These are phyloP conservation scores for Rhododendron henanense DNA, from an alignment of 148 eudicot species.

Conservation along the genomic window DNA sequence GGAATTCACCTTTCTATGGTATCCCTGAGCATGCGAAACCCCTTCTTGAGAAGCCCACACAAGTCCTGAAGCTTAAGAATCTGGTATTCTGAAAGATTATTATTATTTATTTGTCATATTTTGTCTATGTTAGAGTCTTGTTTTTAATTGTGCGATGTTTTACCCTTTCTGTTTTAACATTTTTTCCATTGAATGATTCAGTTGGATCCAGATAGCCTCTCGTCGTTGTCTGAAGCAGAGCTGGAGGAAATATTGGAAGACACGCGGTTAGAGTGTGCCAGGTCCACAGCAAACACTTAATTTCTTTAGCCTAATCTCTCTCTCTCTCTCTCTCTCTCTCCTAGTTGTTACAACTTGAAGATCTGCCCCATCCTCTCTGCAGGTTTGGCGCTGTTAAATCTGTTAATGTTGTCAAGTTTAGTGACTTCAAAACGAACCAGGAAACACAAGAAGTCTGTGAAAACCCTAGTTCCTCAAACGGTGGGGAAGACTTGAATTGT, in stretches of 20 bases:
- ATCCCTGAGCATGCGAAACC: conserved; percentile 82
- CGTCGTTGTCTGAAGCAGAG: conserved; percentile 55
- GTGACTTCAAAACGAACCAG: conserved; percentile 6
- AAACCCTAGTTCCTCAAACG: conserved; percentile 18
- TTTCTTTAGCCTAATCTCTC: not conserved
- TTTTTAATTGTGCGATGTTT: not conserved
- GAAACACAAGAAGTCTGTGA: conserved; percentile 24
- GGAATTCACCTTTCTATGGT: conserved; percentile 52
- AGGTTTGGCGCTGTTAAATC: conserved; percentile 8
- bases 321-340: not conserved
- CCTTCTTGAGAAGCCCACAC: conserved; percentile 72
- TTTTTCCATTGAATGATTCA: conserved; percentile 13
- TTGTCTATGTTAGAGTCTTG: not conserved
- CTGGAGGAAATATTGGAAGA: conserved; percentile 83
- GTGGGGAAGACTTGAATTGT: conserved; percentile 19
- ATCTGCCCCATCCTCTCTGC: not conserved
- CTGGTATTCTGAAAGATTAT: conserved; percentile 40
- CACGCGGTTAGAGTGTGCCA: conserved; percentile 79
- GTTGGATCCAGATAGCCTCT: conserved; percentile 49
- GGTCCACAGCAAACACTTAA: conserved; percentile 33
- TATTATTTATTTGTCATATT: not conserved
- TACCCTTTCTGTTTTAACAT: not conserved
- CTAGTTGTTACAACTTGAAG: not conserved
- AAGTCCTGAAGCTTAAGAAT: conserved; percentile 71
- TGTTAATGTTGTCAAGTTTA: conserved; percentile 11